Evolutionary conservation across 176 grass and related monocot genomes (phyloP).

Genomic region (Alopecurus myosuroides): DNA sequence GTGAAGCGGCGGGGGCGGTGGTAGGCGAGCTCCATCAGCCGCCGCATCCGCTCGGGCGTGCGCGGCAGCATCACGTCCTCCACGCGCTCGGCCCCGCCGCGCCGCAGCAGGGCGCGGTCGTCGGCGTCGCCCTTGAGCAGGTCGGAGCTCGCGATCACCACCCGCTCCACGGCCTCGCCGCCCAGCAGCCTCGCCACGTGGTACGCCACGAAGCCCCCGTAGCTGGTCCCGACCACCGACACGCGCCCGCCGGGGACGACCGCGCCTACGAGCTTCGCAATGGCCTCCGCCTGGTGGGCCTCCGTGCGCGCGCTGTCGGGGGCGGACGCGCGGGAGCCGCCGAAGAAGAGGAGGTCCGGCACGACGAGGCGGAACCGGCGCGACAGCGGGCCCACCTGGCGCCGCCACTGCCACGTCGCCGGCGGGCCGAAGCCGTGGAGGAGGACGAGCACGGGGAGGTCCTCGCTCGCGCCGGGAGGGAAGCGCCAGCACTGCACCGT

Average conservation of each 20-base stretch:
- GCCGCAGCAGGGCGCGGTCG: conserved; percentile 44
- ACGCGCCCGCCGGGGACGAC: conserved; percentile 18
- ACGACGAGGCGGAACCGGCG: conserved; percentile 73
- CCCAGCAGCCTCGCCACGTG: conserved; percentile 62
- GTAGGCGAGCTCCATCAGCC: conserved; percentile 31
- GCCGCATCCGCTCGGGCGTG: conserved; percentile 25
- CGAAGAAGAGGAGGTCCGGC: conserved; percentile 93
- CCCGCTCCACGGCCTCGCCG: conserved; percentile 22
- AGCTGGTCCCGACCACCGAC: conserved; percentile 71
- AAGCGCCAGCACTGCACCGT: conserved; percentile 50
- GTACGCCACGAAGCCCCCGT: conserved; percentile 90
- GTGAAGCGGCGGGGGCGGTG: conserved; percentile 39
- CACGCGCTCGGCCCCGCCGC: conserved; percentile 31
- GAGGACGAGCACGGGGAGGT: conserved; percentile 59
- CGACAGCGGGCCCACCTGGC: conserved; percentile 53
- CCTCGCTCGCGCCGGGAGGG: not conserved
- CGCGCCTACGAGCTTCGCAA: conserved; percentile 45
- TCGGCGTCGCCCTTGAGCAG: conserved; percentile 68
- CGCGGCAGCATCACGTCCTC: conserved; percentile 59
- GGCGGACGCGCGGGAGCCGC: conserved; percentile 46
- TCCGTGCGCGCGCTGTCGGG: conserved; percentile 30
- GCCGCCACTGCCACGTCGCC: conserved; percentile 71
- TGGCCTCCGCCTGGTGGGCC: conserved; percentile 58
- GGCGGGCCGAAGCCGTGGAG: conserved; percentile 77
- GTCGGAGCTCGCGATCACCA: conserved; percentile 88